Base-by-base conservation (phyloP, 2,329 filamentous ascomycete genomes). In the Neurospora sp. region DNA sequence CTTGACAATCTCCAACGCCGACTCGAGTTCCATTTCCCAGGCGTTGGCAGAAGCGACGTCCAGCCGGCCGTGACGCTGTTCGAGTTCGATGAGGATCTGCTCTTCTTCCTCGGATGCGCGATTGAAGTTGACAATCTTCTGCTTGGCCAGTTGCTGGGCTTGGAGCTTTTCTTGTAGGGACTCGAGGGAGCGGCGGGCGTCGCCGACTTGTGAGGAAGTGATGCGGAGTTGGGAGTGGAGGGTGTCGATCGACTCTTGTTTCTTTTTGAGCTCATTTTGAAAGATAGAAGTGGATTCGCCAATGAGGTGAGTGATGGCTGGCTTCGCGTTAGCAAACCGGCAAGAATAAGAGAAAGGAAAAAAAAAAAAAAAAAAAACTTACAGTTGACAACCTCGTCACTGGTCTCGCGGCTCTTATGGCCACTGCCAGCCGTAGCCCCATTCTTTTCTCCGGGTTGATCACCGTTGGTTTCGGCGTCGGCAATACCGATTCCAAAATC, bases 401-500 rank as follows among this genome's bases (percentile, higher is more conserved):
- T 92, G 74, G 89, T 92, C 78, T 96, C 91, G 15, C 83, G 89
- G 78, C 80, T 91, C 80, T 83, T 85, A 73, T 87, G 85, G 73
- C 77, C 86, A 73, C 80, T 83, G 58, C 81, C 81, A 66, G 84
- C 73, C 72, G 79, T 75, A 70, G 82, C 81, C 66, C 79, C 81
- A 78, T 84, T 82, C 73, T 85, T 82, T 70, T 80, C 72, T 4
- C 75, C 74, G 76, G 80, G 73, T 70, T 79, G 69, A 74, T 85
- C 78, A 58, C 83, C 81, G 71, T 85, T 83, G 4, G 76, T 73
- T 13, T 85, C 84, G 2, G 79, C 78, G 15, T 80, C 81, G 68
- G 93, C 91, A 10, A 88, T 88, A 5, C 93, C 93, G 38, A 98
- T 93, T 9, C 95, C 95, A 81, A 99, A 99, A 78, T 98, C 96